Base-by-base conservation (phyloP, 2,329 filamentous ascomycete genomes). In the Fusarium papillatum region DNA sequence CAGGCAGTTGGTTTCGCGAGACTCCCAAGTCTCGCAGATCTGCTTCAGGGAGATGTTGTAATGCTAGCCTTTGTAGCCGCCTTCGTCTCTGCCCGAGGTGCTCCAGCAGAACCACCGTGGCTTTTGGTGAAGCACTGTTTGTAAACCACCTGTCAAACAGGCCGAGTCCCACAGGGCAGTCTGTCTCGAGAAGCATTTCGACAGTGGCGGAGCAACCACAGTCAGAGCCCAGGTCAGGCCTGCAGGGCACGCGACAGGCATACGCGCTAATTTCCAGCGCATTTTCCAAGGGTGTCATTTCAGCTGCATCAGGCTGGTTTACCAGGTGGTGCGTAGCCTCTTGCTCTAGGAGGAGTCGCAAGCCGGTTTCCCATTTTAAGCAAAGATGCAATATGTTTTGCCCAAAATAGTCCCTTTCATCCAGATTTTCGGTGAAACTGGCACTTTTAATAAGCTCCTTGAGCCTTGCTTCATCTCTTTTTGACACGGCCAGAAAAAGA, bases 251-350 rank as follows among this genome's bases (percentile, higher is more conserved):
- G 1, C 13, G 3, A 13, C 26, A 31, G 17, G 2, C 5, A 4
- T 3, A 0, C 6, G 0, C 1, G 26, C 17, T n/a, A 31, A 13
- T 2, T 2, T 0, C 0, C 0, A 31, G 6, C 1, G 48, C 26
- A n/a, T 55, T 8, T 16, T 2, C 16, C 9, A 50, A 19, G 16
- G 26, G 50, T 13, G 50, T 34, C 7, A 0, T 3, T n/a, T 24
- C 50, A 9, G 0, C 1, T n/a, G 19, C 7, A 31, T 55, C 50
- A 11, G 24, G 24, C 26, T n/a, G 26, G 50, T 7, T 31, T 11
- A 55, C 19, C 11, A 50, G 24, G 9, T 4, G 55, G 3, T 17
- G 29, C 14, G 31, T 59, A 7, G 55, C 55, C 31, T 38, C 11
- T 4, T 59, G 7, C 11, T 38, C 14, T 2, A 59, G 55, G 9